Conservation (phyloP, 2,329 filamentous ascomycete genomes). For the Sclerotinia minor region DNA sequence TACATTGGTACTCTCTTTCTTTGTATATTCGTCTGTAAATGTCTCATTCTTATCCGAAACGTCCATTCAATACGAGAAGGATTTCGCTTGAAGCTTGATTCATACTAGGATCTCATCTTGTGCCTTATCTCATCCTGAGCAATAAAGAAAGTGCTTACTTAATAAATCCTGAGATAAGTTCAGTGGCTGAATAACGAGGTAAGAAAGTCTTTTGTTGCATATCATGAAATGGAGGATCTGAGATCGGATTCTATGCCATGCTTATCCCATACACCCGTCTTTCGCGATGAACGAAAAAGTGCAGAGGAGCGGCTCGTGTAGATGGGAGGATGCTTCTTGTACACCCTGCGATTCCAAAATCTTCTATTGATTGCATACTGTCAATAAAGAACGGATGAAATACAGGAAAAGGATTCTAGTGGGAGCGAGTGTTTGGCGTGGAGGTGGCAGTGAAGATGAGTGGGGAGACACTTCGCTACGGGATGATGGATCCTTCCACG, state of each 20-base stretch:
- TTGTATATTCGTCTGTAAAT: conserved; percentile 12
- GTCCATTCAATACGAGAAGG: conserved; percentile 12
- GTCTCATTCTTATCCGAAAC: conserved; percentile 17
- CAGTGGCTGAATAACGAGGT: not conserved
- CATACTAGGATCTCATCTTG: not conserved
- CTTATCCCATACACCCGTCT: not conserved
- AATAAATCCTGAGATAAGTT: not conserved
- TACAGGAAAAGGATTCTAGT: not conserved
- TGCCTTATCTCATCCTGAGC: not conserved
- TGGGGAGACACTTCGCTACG: not conserved
- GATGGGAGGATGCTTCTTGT: conserved; percentile 3
- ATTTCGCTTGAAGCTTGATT: conserved; percentile 12
- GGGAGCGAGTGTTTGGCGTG: not conserved
- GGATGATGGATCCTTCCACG: not conserved
- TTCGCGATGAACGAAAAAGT: not conserved
- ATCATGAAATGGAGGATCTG: conserved; percentile 19
- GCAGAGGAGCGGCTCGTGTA: not conserved
- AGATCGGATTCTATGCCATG: conserved; percentile 15
- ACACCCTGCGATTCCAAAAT: conserved; percentile 1
- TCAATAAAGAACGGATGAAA: not conserved
- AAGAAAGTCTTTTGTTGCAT: conserved; percentile 7
- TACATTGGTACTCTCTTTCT: conserved; percentile 2
- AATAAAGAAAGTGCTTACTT: conserved; percentile 5
- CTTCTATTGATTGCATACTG: conserved; percentile 7
- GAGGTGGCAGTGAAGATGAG: conserved; percentile 4